Evolutionary conservation across 2,329 filamentous ascomycete species (phyloP), one percentile per base, ranked within the genome.

Genomic region (Penicillium paneum): DNA sequence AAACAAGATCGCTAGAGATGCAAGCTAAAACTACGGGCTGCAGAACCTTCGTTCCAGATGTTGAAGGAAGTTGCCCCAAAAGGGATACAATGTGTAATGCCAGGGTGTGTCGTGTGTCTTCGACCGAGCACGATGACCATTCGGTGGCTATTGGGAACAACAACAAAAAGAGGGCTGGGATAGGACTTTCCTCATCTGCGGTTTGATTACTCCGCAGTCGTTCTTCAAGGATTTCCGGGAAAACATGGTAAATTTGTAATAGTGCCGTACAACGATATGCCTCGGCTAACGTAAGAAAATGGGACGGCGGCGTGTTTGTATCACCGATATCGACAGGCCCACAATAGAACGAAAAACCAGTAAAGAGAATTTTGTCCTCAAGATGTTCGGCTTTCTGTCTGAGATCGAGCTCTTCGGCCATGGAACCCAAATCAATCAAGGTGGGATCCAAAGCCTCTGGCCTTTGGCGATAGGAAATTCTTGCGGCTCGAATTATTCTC

Each of bases 161-260:
- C 8, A 64, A 24, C 19, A 52, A 40, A 29, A 64, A 64, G 1
- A 64, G 47, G 11, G 57, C 58, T 7, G 60, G 57, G n/a, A 50
- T 44, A 7, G 34, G 28, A 2, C 28, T 32, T n/a, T 62, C 59
- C 15, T 28, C 15, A 3, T 52, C 56, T 8, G 50, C 29, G 11
- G 17, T 52, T 36, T 58, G 36, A 21, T 56, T 58, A 10, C 49
- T 53, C 24, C 26, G 54, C 0, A 64, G 31, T 5, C 62, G 49
- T 17, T 63, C 60, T 17, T 60, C 57, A 2, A 64, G 46, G 13
- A 64, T 63, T 2, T 62, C 55, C 26, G 60, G 60, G 40, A 63
- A 64, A 38, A 64, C 60, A 19, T 63, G 60, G 12, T 64, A 64
- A 15, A 64, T 64, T 47, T 64, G 62, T 15, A 64, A 55, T 5